Evolutionary conservation across 179 eudicot genomes (phyloP).

Genomic region (Beta lomatogona): DNA sequence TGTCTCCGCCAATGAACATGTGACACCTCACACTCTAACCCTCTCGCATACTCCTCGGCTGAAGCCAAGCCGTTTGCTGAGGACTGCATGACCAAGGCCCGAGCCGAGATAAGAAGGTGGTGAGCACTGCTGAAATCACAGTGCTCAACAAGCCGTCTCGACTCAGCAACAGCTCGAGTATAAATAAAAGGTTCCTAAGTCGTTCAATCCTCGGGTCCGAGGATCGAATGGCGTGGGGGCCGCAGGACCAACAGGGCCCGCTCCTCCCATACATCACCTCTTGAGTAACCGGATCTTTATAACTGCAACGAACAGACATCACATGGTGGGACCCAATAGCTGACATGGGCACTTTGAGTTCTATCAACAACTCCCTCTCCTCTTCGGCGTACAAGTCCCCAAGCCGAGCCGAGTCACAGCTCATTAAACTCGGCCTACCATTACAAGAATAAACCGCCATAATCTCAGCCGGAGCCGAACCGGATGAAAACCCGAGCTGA

Average conservation of each 20-base stretch:
- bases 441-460: constrained; percentile 63
- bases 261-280: constrained; percentile 53
- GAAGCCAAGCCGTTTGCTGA: constrained; percentile 29
- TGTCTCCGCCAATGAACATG: constrained; percentile 58
- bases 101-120: constrained; percentile 62
- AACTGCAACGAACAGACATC: constrained; percentile 60
- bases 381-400: constrained; percentile 90
- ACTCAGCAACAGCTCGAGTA: constrained; percentile 79
- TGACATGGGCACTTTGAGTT: constrained; percentile 59
- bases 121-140: constrained; percentile 55
- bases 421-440: constrained; percentile 54
- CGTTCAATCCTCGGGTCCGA: constrained; percentile 50
- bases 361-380: constrained; percentile 73
- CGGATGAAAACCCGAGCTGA: constrained; percentile 55
- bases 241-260: constrained; percentile 64
- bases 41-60: constrained; percentile 46
- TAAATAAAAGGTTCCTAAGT: constrained; percentile 62
- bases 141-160: constrained; percentile 59
- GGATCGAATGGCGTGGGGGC: constrained; percentile 48
- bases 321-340: constrained; percentile 71
- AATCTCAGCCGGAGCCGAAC: constrained; percentile 77
- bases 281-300: constrained; percentile 65
- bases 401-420: constrained; percentile 47
- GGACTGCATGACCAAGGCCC: constrained; percentile 52
- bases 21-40: constrained; percentile 64